Percentiles rank a stretch among this genome's conserved stretches.
phyloP scores from a whole-genome alignment of 441 rosid genomes.

The Hura crepitans region DNA sequence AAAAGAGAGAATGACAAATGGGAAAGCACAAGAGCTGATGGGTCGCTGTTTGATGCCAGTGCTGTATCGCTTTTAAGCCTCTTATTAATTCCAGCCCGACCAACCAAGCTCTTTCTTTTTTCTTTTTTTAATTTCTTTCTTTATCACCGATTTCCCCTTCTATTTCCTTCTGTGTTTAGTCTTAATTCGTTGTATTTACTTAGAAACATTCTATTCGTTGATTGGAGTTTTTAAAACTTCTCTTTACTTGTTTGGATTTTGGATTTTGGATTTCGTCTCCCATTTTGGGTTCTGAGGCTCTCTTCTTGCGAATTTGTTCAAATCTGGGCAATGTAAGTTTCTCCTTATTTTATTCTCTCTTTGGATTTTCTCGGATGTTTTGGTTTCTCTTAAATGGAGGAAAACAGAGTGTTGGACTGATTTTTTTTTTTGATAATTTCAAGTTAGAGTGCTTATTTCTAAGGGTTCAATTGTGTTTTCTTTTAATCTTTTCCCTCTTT shows the following conservation, averaged over 20 bases:
- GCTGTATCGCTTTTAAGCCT: constrained; percentile 31
- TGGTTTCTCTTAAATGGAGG: neutral
- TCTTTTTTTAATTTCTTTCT: neutral
- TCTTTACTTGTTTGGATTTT: neutral
- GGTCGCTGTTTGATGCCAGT: constrained; percentile 25
- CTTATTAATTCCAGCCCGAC: constrained; percentile 29
- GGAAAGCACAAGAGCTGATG: constrained; percentile 26
- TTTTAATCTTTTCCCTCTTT: neutral
- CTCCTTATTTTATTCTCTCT: neutral
- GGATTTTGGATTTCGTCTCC: constrained; percentile 13
- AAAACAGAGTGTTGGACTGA: neutral
- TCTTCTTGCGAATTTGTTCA: neutral
- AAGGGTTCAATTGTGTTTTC: neutral
- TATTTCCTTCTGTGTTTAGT: neutral
- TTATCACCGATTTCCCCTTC: neutral
- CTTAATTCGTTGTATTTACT: neutral
- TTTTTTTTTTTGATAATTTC: neutral
- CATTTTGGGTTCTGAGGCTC: constrained; percentile 3
- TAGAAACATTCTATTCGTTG: neutral
- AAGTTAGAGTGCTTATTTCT: neutral
- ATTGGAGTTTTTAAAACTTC: neutral
- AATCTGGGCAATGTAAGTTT: constrained; percentile 11
- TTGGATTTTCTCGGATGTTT: neutral
- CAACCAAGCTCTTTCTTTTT: neutral
- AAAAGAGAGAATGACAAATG: constrained; percentile 29